Conservation (phyloP, 495 filamentous ascomycete genomes). For the Podospora didyma region DNA sequence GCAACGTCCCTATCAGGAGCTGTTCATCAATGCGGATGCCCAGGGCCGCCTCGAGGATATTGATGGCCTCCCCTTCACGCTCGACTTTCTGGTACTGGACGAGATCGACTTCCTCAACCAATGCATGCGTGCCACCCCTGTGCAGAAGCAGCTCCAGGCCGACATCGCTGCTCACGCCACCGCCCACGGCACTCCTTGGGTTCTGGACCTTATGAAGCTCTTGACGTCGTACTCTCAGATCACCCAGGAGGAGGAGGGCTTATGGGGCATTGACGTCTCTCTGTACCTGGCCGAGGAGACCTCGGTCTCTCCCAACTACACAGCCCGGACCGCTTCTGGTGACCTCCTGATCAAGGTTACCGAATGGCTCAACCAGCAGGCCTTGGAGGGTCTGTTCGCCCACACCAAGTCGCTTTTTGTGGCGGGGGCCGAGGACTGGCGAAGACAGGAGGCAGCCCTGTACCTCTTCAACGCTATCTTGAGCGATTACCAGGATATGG, state of each 20-base stretch:
- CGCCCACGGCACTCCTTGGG: constrained; percentile 62
- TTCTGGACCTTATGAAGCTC: constrained; percentile 76
- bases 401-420: constrained; percentile 67
- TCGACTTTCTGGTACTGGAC: constrained; percentile 91
- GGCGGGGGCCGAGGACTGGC: constrained; percentile 47
- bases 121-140: constrained; percentile 74
- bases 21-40: constrained; percentile 80
- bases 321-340: constrained; percentile 83
- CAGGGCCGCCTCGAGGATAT: constrained; percentile 87
- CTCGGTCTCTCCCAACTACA: constrained; percentile 94
- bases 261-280: constrained; percentile 96
- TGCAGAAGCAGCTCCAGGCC: constrained; percentile 77
- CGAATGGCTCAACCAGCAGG: constrained; percentile 72
- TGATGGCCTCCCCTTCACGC: constrained; percentile 86
- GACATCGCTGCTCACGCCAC: constrained; percentile 58
- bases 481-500: constrained; percentile 73
- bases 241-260: constrained; percentile 82
- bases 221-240: constrained; percentile 87
- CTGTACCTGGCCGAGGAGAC: constrained; percentile 94
- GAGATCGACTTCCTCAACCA: constrained; percentile 91
- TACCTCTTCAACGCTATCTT: constrained; percentile 78
- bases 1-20: constrained; percentile 64
- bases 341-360: constrained; percentile 90
- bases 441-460: constrained; percentile 71
- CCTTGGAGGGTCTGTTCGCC: constrained; percentile 68